Evolutionary conservation across 2,329 filamentous ascomycete genomes (phyloP), one percentile per base, ranked within the genome.

Genomic region (Alternaria postmessia): DNA sequence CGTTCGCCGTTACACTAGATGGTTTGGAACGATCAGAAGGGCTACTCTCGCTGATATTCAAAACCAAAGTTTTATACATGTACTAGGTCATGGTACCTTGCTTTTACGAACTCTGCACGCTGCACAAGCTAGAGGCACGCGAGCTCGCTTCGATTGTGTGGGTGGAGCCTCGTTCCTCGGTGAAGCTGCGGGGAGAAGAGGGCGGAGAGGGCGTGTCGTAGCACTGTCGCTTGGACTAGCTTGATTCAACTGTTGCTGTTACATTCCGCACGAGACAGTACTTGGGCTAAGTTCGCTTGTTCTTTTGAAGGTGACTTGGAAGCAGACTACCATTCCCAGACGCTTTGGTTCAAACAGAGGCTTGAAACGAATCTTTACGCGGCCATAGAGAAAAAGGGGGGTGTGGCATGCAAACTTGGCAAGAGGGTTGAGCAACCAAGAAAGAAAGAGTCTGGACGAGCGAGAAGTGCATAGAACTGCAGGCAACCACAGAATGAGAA

Each of bases 51-150:
- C 44, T 14, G 8, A 14, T 53, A 5, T 5, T 24, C 16, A 4
- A 24, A 42, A 24, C 20, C 3, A 42, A 7, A 24, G 30, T 16
- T 51, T n/a, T 43, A 26, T 11, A 47, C 46, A 38, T 42, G 8
- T 16, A 49, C 24, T 48, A 28, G 14, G 26, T 18, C 18, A 7
- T 8, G 28, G 5, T 61, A 68, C 66, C 66, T 68, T 68, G 9
- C 62, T 65, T 63, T 67, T 67, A 16, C 66, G 64, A 26, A n/a
- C 44, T 51, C 66, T 61, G 57, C 66, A 68, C 24, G 66, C 62
- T 38, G 62, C 51, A 47, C 66, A 68, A n/a, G 66, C 66, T 32
- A 62, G 36, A 18, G 64, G 61, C 16, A 65, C 56, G 32, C 66
- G 66, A 30, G 52, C 55, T 42, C 64, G 55, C 44, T 67, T 67